Evolutionary conservation across 495 filamentous ascomycete genomes (phyloP), one percentile per base, ranked within the genome.

Genomic region (Cercophora scortea): DNA sequence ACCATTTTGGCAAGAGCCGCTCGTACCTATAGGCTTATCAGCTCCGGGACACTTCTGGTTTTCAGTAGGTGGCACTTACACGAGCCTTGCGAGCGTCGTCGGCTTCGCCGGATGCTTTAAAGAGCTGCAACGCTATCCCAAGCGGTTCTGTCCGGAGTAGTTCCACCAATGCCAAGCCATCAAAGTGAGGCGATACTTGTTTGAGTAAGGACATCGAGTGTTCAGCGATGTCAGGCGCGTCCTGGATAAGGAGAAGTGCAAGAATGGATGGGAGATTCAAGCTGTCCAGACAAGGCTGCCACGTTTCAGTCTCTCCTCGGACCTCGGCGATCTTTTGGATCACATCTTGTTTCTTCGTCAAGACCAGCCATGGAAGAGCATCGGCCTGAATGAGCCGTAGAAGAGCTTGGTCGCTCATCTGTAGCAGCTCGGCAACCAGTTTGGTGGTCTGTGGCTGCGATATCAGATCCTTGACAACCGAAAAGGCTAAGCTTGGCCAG

Each of bases 301-400:
- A 71, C 8, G 46, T 55, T 34, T 71, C 67, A 8, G 54, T 60
- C 38, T 82, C 78, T 17, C 79, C 79, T 49, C 85, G 81, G 48
- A 85, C 87, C 47, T 87, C 77, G 11, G 89, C 86, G 51, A 99
- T 87, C 51, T 81, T 82, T 59, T 84, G 75, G 49, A 99, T 82
- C 13, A 95, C 79, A 54, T 95, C 89, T 45, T 74, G 72, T 52
- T 86, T 84, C 61, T 86, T 84, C 6, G 77, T 80, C 32, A 96
- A 70, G 6, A 97, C 88, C 42, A 99, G 74, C 65, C 85, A 89
- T 6, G 93, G 94, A 11, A 99, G 67, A 3, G 89, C 89, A 61
- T 89, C 78, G 10, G 77, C 74, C 63, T 96, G 90, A n/a, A 90
- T 86, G 32, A 80, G 60, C n/a, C 82, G 66, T 19, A 97, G 73